Base-by-base conservation (phyloP, 257 asterid genomes). In the Anisodus tanguticus region DNA sequence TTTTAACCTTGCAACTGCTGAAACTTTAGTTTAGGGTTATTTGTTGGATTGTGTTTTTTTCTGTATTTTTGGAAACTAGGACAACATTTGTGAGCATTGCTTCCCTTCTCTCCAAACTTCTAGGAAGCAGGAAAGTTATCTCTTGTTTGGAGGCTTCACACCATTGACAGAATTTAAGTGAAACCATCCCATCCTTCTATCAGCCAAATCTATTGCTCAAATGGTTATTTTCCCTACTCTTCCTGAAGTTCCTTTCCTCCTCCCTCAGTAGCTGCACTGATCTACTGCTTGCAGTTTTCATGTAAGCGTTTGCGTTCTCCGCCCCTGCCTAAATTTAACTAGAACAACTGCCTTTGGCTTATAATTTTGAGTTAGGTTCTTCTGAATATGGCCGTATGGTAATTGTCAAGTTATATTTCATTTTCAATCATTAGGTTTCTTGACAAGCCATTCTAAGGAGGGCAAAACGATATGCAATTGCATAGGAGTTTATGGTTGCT, bases 181-280 rank as follows among this genome's bases (percentile, higher is more conserved):
- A n/a, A 43, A 70, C 37, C 53, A 70, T 19, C 5, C 31, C 79
- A 70, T 43, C 54, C 79, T 70, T 70, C 79, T 70, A 9, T 70
- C 55, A 70, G 4, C 37, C 43, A 16, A 70, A 17, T 69, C 54
- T 41, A 41, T 39, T 69, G 54, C 54, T 69, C 76, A 13, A 67
- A 67, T 39, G 49, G 76, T 37, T 67, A 37, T 69, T 41, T 41
- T 69, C 11, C 13, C 13, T 4, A 41, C 78, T 41, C 53, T 39
- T 8, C 78, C 51, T 31, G 16, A 16, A 39, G 78, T 3, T 41
- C 51, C 15, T 69, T 69, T 41, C 15, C 54, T 69, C 66, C 35
- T 69, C 35, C 35, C 31, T 41, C 54, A 39, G 26, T 69, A 39
- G 31, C 78, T 41, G 53, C 54, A 69, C 35, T 39, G 51, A 69